Percentiles rank a stretch among this genome's conserved stretches.
Evolutionary conservation across 306 rosid species (phyloP).

Genomic region (Cajanus cajan): DNA sequence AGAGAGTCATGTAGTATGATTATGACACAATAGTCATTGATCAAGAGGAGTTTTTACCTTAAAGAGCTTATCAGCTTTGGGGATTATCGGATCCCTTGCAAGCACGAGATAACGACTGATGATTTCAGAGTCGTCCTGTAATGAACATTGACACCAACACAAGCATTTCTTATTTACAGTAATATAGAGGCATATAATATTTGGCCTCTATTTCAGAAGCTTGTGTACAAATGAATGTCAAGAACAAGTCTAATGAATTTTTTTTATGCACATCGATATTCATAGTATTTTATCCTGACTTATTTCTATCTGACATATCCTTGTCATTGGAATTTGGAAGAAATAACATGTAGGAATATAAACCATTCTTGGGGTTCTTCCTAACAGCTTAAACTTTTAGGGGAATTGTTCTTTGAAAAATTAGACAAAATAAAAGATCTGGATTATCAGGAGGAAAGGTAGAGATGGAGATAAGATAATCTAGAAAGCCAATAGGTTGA

Average conservation of each 20-base stretch:
- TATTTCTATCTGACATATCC: not conserved
- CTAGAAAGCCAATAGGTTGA: not conserved
- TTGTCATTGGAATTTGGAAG: slow-evolving; percentile 20
- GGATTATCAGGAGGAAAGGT: not conserved
- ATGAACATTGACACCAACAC: slow-evolving; percentile 18
- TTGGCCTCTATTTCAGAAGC: not conserved
- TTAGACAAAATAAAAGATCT: not conserved
- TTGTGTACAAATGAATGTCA: slow-evolving; percentile 2
- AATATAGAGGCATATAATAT: not conserved
- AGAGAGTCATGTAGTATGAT: slow-evolving; percentile 8
- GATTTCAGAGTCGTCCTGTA: slow-evolving; percentile 54
- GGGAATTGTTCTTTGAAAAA: not conserved
- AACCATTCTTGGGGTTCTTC: not conserved
- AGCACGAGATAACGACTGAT: slow-evolving; percentile 59
- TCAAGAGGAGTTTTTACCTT: slow-evolving; percentile 40
- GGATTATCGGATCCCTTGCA: slow-evolving; percentile 70
- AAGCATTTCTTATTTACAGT: slow-evolving; percentile 13
- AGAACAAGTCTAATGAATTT: not conserved
- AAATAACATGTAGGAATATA: not conserved
- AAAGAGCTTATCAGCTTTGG: slow-evolving; percentile 44
- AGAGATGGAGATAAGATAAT: not conserved
- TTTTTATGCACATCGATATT: not conserved
- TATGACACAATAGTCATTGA: not conserved
- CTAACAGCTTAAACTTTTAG: not conserved
- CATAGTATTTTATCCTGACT: not conserved